A percentile compares a stretch with the other conserved stretches of the same genome.
These are phyloP conservation scores for Nemophila menziesii DNA, from an alignment of 257 asterid genomes.

Conservation along the genomic window DNA sequence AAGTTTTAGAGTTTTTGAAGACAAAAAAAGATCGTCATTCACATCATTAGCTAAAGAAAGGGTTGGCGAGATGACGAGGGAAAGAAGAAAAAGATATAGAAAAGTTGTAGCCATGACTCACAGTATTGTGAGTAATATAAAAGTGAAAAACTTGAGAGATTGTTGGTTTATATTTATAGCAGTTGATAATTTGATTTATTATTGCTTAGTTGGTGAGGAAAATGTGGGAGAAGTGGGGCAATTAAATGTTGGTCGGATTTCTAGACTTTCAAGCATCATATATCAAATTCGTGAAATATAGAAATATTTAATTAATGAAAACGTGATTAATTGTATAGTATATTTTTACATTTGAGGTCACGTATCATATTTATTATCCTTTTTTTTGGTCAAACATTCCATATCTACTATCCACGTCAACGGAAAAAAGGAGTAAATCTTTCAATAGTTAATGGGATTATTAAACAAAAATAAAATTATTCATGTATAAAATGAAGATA, in stretches of 20 bases:
- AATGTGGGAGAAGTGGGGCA: background rate
- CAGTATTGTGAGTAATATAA: background rate
- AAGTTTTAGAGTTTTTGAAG: background rate
- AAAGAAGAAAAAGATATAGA: constrained; percentile 1
- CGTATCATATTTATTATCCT: no score
- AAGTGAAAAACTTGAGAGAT: background rate
- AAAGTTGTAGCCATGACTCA: constrained; percentile 6
- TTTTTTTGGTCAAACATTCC: no score
- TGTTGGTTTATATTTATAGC: background rate
- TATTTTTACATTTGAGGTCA: no score
- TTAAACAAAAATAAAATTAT: no score
- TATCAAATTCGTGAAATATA: no score
- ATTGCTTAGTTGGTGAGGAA: background rate
- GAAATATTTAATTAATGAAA: no score
- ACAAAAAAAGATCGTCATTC: background rate
- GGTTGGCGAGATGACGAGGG: constrained; percentile 1
- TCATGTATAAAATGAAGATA: no score
- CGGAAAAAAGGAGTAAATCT: no score
- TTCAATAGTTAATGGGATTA: no score
- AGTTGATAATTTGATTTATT: background rate
- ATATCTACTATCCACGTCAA: no score
- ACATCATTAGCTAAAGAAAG: background rate
- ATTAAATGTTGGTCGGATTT: background rate
- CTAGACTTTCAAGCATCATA: no score
- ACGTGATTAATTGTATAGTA: no score